Conservation (phyloP, 441 rosid species). For the Geranium incanum region DNA sequence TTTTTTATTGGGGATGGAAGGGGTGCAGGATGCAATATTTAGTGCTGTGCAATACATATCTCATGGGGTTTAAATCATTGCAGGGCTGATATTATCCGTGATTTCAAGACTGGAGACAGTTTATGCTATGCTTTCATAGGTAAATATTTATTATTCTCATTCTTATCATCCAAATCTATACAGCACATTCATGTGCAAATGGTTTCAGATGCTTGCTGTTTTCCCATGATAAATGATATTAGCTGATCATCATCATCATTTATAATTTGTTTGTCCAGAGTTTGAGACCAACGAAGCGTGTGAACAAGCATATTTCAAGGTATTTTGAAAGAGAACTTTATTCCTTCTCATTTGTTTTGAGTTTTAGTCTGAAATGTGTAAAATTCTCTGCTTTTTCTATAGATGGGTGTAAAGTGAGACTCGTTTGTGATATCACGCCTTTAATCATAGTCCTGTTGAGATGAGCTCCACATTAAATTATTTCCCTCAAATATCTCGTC, state of each 20-base stretch:
- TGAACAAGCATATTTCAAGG: constrained; percentile 84
- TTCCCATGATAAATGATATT: background rate
- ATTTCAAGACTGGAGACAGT: constrained; percentile 93
- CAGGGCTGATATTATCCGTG: constrained; percentile 94
- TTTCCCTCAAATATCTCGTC: background rate
- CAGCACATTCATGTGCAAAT: background rate
- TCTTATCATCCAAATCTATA: background rate
- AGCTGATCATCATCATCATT: constrained; percentile 1
- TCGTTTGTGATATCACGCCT: background rate
- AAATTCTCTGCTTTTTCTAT: background rate
- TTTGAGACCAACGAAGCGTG: constrained; percentile 70
- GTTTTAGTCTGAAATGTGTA: background rate
- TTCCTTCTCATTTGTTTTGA: background rate
- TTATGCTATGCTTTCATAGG: constrained; percentile 93
- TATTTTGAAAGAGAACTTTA: constrained; percentile 24
- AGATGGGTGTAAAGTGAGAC: background rate
- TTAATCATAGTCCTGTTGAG: background rate
- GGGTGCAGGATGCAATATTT: constrained; percentile 1
- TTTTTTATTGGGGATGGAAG: background rate
- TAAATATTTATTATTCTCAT: constrained; percentile 25
- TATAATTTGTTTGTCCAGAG: constrained; percentile 37
- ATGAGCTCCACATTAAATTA: background rate
- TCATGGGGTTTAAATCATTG: constrained; percentile 20
- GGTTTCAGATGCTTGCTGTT: background rate
- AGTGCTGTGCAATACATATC: constrained; percentile 8